These are phyloP conservation scores for Cryptococcus sp. DNA, from an alignment of 1,284 basidiomycete genomes.

Conservation along the genomic window DNA sequence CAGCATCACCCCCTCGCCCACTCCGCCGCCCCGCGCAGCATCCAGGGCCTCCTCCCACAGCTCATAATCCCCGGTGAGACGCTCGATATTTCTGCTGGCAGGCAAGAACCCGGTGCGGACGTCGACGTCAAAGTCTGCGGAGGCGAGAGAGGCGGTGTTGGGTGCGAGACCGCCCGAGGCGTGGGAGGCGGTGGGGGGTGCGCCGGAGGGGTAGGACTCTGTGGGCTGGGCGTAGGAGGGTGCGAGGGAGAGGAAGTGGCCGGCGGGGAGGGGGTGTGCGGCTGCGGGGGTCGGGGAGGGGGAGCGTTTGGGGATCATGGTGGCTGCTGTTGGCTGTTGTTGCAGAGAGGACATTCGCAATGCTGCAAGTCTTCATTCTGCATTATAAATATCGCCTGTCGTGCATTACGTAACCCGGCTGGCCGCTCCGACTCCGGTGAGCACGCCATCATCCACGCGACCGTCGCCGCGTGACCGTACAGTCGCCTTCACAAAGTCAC, in stretches of 20 bases:
- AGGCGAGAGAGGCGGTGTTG: conserved; percentile 80
- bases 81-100: conserved; percentile 65
- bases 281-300: conserved; percentile 10
- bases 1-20: conserved; percentile 57
- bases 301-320: conserved; percentile 18
- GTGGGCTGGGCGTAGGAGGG: conserved; percentile 45
- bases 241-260: conserved; percentile 66
- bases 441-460: too few species aligned
- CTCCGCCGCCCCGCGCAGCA: conserved; percentile 51
- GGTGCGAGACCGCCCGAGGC: conserved; percentile 47
- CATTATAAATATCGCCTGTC: too few species aligned
- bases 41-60: conserved; percentile 63
- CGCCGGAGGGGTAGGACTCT: conserved; percentile 25
- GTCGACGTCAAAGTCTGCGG: conserved; percentile 93
- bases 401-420: too few species aligned
- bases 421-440: too few species aligned
- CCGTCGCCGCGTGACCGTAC: too few species aligned
- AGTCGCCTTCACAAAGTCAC: too few species aligned
- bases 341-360: too few species aligned
- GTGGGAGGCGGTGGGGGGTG: conserved; percentile 40
- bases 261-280: conserved; percentile 49
- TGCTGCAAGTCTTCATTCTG: too few species aligned
- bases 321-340: not conserved
- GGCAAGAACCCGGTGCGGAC: conserved; percentile 90
- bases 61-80: conserved; percentile 63